Evolutionary conservation across 441 rosid species (phyloP), one percentile per base, ranked within the genome.

Genomic region (Brassica hybrid): DNA sequence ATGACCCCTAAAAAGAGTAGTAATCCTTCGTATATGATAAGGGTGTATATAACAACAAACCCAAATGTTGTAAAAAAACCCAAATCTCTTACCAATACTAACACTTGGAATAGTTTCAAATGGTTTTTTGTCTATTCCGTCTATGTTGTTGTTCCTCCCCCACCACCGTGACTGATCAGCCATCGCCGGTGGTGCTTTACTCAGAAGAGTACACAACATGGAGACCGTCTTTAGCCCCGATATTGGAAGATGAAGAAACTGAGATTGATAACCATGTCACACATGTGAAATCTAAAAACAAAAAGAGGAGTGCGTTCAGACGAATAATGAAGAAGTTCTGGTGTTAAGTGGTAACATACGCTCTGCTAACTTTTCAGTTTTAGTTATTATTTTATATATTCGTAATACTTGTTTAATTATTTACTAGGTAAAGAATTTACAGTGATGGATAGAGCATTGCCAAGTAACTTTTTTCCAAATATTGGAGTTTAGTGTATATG

Each of bases 181-280:
- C 18, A 7, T 9, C 45, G 3, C 17, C 11, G 30, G 30, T 58
- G 25, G 17, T 48, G 56, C 17, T n/a, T 48, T n/a, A 48, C 17
- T n/a, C 19, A 16, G 30, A 14, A n/a, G 27, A 25, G 45, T 6
- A 6, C 6, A 18, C 7, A 58, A n/a, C 32, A n/a, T 75, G 72
- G 67, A 75, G 60, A 7, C 78, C 78, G 6, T 25, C 78, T 58
- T 66, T 74, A 41, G 6, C 66, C 16, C 19, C 72, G 32, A 74
- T 74, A 38, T 7, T 41, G n/a, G 78, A 74, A 74, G 72, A 59
- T 11, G 59, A 66, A 1, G 78, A 65, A 66, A 57, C 45, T 18
- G 19, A 67, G 50, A 25, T 21, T 12, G 66, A 13, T 17, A 19
- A 66, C 14, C 57, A 34, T 43, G 45, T 11, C 61, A 17, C 48